Conservation (phyloP, 352 stramenopile genomes). For the Peronospora destructor region DNA sequence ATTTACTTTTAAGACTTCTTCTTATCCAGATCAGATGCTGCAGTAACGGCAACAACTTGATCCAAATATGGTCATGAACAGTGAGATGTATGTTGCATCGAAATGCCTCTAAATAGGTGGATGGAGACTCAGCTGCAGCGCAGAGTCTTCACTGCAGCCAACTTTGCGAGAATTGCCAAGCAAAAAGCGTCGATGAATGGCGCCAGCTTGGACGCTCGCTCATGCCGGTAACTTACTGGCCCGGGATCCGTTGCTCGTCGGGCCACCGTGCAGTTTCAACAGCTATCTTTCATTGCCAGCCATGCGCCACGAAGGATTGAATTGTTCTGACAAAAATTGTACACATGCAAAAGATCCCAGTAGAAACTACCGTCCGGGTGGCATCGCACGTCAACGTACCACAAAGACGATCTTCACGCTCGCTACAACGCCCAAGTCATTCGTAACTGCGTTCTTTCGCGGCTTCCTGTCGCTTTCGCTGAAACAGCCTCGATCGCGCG, state of each 20-base stretch:
- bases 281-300: neutral
- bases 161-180: too few relatives aligned
- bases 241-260: neutral
- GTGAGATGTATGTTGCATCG: too few relatives aligned
- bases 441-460: slow-evolving; percentile 1
- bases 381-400: slow-evolving; percentile 15
- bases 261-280: neutral
- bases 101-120: too few relatives aligned
- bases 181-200: neutral
- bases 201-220: neutral
- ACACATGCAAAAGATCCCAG: slow-evolving; percentile 9
- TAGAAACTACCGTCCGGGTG: slow-evolving; percentile 8
- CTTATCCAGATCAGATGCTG: neutral
- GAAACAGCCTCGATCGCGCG: slow-evolving; percentile 9
- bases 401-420: slow-evolving; percentile 9
- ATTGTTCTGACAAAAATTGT: slow-evolving; percentile 37
- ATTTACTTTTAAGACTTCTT: slow-evolving; percentile 34
- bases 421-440: slow-evolving; percentile 9
- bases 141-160: too few relatives aligned
- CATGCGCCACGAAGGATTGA: neutral
- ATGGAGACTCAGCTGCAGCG: too few relatives aligned
- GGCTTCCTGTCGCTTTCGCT: slow-evolving; percentile 1
- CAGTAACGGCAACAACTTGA: too few relatives aligned
- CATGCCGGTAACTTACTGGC: neutral
- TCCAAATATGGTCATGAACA: neutral